Percentiles rank a stretch among this genome's conserved stretches.
Conservation (phyloP, 2,329 filamentous ascomycete genomes). For the Penicillium sp. region DNA sequence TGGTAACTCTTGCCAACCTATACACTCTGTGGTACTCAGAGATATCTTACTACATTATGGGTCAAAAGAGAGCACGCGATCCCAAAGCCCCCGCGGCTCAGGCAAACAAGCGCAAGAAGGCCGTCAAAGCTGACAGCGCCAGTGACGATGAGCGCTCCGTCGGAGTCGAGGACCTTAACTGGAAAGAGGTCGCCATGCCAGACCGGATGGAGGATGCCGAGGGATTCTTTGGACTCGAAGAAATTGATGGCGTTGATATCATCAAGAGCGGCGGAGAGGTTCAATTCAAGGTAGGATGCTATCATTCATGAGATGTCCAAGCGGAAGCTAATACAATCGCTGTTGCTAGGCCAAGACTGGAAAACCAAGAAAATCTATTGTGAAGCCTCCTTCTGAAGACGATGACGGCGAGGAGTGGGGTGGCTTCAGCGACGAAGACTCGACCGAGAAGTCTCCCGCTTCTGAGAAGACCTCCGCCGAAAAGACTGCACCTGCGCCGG, state of each 20-base stretch:
- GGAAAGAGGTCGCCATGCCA: constrained; percentile 67
- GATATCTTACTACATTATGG: constrained; percentile 27
- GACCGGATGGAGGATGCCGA: constrained; percentile 86
- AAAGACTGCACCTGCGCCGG: neutral
- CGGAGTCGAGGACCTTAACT: constrained; percentile 56
- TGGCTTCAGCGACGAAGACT: constrained; percentile 61
- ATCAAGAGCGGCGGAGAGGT: constrained; percentile 59
- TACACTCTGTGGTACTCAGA: neutral
- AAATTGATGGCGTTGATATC: constrained; percentile 89
- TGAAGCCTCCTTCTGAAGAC: constrained; percentile 25
- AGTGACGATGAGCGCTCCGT: constrained; percentile 31
- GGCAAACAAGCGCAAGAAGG: constrained; percentile 40
- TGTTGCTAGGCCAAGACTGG: constrained; percentile 36
- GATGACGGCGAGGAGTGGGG: constrained; percentile 60
- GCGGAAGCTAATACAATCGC: neutral
- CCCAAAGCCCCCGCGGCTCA: constrained; percentile 29
- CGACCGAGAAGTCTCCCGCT: constrained; percentile 19
- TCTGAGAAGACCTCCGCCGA: constrained; percentile 6
- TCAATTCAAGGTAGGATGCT: constrained; percentile 42
- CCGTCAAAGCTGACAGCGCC: constrained; percentile 15
- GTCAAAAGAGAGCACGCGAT: constrained; percentile 39
- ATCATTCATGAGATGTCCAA: neutral
- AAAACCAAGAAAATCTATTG: constrained; percentile 35
- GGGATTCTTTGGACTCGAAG: constrained; percentile 88
- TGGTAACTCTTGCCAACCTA: constrained; percentile 4